phyloP scores from a whole-genome alignment of 2,329 filamentous ascomycete genomes.

The Trichoderma lentiforme region DNA sequence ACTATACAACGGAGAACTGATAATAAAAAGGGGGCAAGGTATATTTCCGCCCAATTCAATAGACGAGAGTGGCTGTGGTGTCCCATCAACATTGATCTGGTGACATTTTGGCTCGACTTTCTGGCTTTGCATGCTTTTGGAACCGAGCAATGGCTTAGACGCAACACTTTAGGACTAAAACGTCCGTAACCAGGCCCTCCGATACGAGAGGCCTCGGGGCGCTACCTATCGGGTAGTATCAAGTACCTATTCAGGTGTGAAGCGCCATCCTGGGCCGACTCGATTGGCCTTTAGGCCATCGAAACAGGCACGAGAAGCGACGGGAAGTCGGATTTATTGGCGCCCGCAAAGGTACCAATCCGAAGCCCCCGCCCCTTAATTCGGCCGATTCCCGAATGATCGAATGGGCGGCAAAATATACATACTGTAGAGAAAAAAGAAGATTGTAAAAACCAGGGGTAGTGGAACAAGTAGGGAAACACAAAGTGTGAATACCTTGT shows the following conservation, averaged over 20 bases:
- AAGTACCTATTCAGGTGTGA: neutral
- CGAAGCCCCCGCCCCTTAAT: neutral
- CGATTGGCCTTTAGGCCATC: neutral
- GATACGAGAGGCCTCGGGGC: neutral
- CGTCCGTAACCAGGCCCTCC: neutral
- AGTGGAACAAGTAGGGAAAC: neutral
- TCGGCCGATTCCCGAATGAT: conserved; percentile 3
- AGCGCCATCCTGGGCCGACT: neutral
- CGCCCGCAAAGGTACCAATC: conserved; percentile 1
- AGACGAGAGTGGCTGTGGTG: neutral
- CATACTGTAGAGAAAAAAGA: neutral
- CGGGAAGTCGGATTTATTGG: neutral
- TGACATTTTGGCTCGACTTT: neutral
- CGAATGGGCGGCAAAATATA: neutral
- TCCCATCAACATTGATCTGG: neutral
- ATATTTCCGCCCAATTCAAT: neutral
- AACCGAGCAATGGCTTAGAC: neutral
- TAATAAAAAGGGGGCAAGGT: neutral
- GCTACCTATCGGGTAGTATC: neutral
- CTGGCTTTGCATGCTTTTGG: neutral
- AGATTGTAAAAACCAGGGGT: neutral
- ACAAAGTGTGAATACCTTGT: neutral
- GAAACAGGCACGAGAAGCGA: neutral
- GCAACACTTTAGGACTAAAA: neutral
- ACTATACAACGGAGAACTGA: neutral